Percentiles rank a stretch among this genome's conserved stretches.
These are phyloP conservation scores for Pichia sp. DNA, from an alignment of 1,139 yeast species.

Conservation along the genomic window DNA sequence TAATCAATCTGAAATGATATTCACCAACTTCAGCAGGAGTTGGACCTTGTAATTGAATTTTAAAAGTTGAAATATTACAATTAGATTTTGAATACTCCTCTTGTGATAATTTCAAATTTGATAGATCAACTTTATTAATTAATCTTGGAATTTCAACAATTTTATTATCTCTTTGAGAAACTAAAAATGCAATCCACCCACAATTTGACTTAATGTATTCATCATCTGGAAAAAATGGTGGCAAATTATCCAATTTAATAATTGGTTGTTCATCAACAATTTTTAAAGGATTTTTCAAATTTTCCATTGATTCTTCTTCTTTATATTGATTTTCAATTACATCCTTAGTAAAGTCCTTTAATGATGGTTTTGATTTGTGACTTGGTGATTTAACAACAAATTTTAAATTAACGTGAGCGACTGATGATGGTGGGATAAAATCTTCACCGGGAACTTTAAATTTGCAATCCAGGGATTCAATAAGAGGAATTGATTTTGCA, in stretches of 20 bases:
- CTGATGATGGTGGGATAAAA: constrained; percentile 67
- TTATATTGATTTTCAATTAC: constrained; percentile 31
- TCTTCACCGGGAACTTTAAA: constrained; percentile 88
- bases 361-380: constrained; percentile 54
- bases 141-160: constrained; percentile 62
- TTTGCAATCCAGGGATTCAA: constrained; percentile 63
- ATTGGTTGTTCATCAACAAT: constrained; percentile 59
- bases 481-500: constrained; percentile 62
- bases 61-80: constrained; percentile 61
- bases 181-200: constrained; percentile 63
- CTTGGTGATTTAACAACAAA: constrained; percentile 67
- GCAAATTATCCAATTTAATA: constrained; percentile 49
- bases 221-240: constrained; percentile 68
- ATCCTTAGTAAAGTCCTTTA: constrained; percentile 32
- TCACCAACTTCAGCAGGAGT: constrained; percentile 63
- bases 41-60: constrained; percentile 63
- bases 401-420: constrained; percentile 68
- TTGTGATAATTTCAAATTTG: constrained; percentile 49
- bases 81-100: constrained; percentile 43
- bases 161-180: constrained; percentile 70
- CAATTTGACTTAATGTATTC: constrained; percentile 31
- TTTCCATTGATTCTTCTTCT: constrained; percentile 55
- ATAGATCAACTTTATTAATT: constrained; percentile 48
- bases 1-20: constrained; percentile 55
- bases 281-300: constrained; percentile 64